phyloP scores from a whole-genome alignment of 2,329 filamentous ascomycete species.

The Epichloe elymi region DNA sequence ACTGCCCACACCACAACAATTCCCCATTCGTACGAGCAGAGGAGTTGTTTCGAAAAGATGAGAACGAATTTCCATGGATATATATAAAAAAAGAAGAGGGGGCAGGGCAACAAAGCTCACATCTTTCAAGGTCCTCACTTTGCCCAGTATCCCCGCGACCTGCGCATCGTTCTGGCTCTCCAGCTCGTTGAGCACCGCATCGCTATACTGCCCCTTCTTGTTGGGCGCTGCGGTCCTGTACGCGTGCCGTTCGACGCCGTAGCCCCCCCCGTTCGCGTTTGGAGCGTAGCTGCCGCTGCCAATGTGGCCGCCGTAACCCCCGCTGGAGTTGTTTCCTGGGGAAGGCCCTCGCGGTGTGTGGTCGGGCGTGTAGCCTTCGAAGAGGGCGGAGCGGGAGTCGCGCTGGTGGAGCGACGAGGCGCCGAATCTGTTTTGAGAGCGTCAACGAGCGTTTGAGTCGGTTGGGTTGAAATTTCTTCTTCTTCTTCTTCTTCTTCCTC shows the following conservation, averaged over 20 bases:
- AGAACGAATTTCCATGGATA: too few relatives aligned
- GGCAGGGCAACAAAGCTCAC: slow-evolving; percentile 36
- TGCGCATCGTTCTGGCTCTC: slow-evolving; percentile 92
- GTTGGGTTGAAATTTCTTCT: too few relatives aligned
- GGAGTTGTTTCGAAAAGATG: too few relatives aligned
- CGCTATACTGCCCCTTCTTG: slow-evolving; percentile 76
- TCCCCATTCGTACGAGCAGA: too few relatives aligned
- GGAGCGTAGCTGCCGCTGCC: slow-evolving; percentile 32
- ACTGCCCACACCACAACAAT: too few relatives aligned
- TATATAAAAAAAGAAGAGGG: not conserved
- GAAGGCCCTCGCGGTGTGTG: slow-evolving; percentile 24
- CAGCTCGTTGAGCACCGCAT: slow-evolving; percentile 80
- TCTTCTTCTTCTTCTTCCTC: not conserved
- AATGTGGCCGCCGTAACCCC: slow-evolving; percentile 8
- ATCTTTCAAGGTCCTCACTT: slow-evolving; percentile 80
- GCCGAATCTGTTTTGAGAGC: slow-evolving; percentile 42
- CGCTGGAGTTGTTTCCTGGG: slow-evolving; percentile 20
- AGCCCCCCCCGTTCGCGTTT: slow-evolving; percentile 5
- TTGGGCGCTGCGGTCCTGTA: slow-evolving; percentile 62
- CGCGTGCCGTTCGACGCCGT: slow-evolving; percentile 19
- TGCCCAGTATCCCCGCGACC: slow-evolving; percentile 79
- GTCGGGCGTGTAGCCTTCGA: slow-evolving; percentile 54
- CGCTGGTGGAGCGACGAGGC: slow-evolving; percentile 59
- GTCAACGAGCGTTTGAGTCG: too few relatives aligned
- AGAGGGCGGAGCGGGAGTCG: slow-evolving; percentile 59